Conservation (phyloP, 306 rosid genomes). For the Prinsepia uniflora region DNA sequence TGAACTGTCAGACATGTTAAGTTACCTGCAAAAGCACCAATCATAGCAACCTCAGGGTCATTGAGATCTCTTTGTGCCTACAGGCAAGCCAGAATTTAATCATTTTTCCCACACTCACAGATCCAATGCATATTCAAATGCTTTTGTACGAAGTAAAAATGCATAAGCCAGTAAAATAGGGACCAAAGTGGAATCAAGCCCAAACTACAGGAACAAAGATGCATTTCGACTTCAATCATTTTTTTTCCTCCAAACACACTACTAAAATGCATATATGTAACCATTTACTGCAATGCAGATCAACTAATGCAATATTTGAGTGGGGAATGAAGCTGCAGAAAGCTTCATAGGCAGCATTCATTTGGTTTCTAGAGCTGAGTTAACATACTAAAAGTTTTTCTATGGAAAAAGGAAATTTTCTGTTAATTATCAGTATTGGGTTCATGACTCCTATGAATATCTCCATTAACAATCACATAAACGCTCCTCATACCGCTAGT, state of each 20-base stretch:
- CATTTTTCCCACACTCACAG: not conserved
- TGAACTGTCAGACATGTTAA: slow-evolving; percentile 20
- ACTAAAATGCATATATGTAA: too few relatives aligned
- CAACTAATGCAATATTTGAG: not conserved
- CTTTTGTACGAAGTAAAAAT: not conserved
- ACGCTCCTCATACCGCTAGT: slow-evolving; percentile 46
- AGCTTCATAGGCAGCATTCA: not conserved
- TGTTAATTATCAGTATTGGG: not conserved
- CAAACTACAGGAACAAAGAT: not conserved
- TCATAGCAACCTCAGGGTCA: slow-evolving; percentile 83
- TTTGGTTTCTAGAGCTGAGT: not conserved
- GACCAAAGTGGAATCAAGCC: not conserved
- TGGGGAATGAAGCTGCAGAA: not conserved
- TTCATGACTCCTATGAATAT: not conserved
- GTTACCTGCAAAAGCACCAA: slow-evolving; percentile 88
- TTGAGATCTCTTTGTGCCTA: slow-evolving; percentile 78
- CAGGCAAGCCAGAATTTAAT: slow-evolving; percentile 20
- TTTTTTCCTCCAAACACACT: not conserved
- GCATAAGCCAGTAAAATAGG: not conserved
- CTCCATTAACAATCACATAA: slow-evolving; percentile 12
- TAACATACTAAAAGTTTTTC: not conserved
- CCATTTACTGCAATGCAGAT: not conserved
- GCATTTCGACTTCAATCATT: not conserved
- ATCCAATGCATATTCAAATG: not conserved
- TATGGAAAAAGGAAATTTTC: not conserved